Base-by-base conservation (phyloP, 2,329 filamentous ascomycete genomes). In the Alternaria triticina region DNA sequence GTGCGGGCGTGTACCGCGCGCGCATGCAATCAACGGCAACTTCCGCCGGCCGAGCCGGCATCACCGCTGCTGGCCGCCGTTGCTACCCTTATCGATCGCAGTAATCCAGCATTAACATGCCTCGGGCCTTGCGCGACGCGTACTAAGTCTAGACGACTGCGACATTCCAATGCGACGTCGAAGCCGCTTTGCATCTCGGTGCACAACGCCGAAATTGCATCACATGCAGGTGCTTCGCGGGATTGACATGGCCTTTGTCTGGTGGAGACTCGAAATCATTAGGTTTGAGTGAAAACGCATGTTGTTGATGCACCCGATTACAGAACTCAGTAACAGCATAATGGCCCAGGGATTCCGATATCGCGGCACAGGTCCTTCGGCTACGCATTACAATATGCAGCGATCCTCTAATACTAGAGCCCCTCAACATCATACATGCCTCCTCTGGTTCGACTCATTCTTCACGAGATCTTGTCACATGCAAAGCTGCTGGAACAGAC, bases 131-230 rank as follows among this genome's bases (percentile, higher is more conserved):
- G 56, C 46, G 57, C 57, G 22, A 46, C 23, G 30, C 23, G 10
- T 22, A 36, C 40, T 43, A 49, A 43, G 23, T 17, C 58, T 23
- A 40, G 43, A 36, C 54, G 46, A 47, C 56, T 71, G 67, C 59
- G 68, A 71, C 69, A 47, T 61, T 54, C 50, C 59, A 58, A 62
- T 70, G 59, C 61, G 62, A 70, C 67, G 23, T 58, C 50, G 54
- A 63, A 23, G 30, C 30, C 49, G 28, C 20, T 36, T 36, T 36
- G 49, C 49, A 40, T 40, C 45, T 36, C 17, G 49, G 46, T 54
- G 46, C n/a, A 15, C 36, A 23, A 25, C 46, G 54, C 59, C 58
- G 50, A 62, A 20, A 56, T 56, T 62, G 50, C 55, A 13, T 50
- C 33, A 36, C 49, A 40, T n/a, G 30, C 25, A 52, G 49, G 9